Conservation (phyloP, 140 eudicot genomes). For the Eryngium alpinum region DNA sequence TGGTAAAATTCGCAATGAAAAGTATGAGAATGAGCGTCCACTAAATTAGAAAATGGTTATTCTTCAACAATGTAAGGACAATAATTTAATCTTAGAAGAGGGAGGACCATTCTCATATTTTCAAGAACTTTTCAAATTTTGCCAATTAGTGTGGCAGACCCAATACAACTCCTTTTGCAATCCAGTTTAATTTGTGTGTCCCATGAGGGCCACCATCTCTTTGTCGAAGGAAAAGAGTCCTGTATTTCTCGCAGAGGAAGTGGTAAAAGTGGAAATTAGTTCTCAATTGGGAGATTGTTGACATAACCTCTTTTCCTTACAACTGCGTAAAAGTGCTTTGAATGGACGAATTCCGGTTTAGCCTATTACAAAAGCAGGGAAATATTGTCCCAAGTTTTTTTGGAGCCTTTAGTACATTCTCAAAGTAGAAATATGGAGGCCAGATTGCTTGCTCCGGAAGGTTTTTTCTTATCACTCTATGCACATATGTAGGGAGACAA, state of each 20-base stretch:
- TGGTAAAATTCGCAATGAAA: constrained; percentile 62
- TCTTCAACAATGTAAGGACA: too few relatives aligned
- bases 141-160: too few relatives aligned
- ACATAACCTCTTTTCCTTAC: background rate
- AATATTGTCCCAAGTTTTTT: background rate
- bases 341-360: background rate
- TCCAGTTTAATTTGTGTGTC: constrained; percentile 50
- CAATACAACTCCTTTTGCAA: constrained; percentile 70
- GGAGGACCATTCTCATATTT: too few relatives aligned
- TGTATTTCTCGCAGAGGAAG: background rate
- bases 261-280: background rate
- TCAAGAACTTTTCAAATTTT: too few relatives aligned
- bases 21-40: constrained; percentile 55
- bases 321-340: background rate
- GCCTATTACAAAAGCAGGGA: background rate
- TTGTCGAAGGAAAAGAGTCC: constrained; percentile 5
- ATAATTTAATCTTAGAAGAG: too few relatives aligned
- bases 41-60: too few relatives aligned
- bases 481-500: constrained; percentile 49
- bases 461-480: constrained; percentile 21
- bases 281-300: background rate
- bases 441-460: constrained; percentile 6
- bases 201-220: constrained; percentile 20
- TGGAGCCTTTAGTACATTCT: too few relatives aligned
- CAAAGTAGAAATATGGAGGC: background rate